phyloP scores from a whole-genome alignment of 2,329 filamentous ascomycete species.

The Ceratocystis cubensis region DNA sequence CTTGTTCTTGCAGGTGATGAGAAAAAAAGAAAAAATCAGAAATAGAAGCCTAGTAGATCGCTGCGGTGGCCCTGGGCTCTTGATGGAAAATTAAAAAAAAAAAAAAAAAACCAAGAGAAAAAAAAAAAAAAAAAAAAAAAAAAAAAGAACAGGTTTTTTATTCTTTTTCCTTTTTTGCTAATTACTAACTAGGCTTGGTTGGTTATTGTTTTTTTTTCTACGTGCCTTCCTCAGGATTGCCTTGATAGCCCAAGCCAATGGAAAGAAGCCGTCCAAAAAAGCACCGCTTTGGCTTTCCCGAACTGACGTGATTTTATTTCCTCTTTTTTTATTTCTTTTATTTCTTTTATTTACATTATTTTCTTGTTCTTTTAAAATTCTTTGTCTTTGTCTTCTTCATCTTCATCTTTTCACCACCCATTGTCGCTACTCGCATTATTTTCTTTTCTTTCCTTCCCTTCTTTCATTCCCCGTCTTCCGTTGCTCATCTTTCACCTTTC shows the following conservation, averaged over 20 bases:
- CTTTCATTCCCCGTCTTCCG: neutral
- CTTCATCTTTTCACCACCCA: neutral
- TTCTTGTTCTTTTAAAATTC: neutral
- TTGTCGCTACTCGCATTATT: neutral
- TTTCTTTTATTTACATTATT: neutral
- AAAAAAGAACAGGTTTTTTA: neutral
- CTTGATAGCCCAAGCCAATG: neutral
- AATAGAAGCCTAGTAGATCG: too few species aligned
- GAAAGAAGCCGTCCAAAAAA: neutral
- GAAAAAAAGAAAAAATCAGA: too few species aligned
- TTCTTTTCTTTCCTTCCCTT: neutral
- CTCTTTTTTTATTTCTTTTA: neutral
- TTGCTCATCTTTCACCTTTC: neutral
- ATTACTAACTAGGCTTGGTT: too few species aligned
- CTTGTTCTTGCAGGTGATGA: neutral
- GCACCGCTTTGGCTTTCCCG: neutral
- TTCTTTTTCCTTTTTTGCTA: neutral
- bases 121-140: neutral
- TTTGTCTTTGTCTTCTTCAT: neutral
- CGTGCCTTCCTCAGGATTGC: neutral
- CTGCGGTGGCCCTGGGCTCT: too few species aligned
- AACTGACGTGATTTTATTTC: slow-evolving; percentile 11
- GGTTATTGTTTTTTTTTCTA: neutral
- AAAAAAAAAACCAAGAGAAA: neutral
- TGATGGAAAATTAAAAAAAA: neutral